A percentile compares a stretch with the other conserved stretches of the same genome.
Evolutionary conservation across 169 alveolate species (phyloP).

Genomic region (Eimeria praecox): DNA sequence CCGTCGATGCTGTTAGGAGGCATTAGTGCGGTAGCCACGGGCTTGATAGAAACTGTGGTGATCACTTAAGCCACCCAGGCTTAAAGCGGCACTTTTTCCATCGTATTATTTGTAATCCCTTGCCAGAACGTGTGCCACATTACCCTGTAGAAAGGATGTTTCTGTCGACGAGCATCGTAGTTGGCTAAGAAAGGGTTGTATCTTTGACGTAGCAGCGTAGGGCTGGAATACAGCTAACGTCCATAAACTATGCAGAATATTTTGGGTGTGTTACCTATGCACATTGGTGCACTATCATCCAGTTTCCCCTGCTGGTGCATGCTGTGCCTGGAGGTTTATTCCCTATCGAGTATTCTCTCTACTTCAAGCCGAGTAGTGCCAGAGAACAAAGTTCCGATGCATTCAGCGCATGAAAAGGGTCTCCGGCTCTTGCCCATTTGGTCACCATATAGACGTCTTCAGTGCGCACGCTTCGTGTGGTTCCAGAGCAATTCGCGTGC

Average conservation of each 20-base stretch:
- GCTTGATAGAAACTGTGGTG: slow-evolving; percentile 17
- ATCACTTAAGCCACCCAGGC: not conserved
- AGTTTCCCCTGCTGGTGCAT: not conserved
- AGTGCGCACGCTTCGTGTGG: not conserved
- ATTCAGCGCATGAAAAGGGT: not conserved
- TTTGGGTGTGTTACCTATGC: not conserved
- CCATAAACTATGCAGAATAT: not conserved
- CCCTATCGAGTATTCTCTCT: not conserved
- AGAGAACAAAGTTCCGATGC: not conserved
- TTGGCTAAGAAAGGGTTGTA: not conserved
- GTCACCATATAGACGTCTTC: not conserved
- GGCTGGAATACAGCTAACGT: not conserved
- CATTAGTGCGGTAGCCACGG: slow-evolving; percentile 42
- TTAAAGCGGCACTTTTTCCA: not conserved
- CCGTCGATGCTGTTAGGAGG: slow-evolving; percentile 70
- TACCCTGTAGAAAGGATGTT: not conserved
- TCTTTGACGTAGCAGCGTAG: not conserved
- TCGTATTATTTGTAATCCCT: not conserved
- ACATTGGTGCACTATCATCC: not conserved
- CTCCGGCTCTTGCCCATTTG: not conserved
- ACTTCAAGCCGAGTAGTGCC: not conserved
- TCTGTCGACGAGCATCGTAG: not conserved
- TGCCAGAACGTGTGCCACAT: not conserved
- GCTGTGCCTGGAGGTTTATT: not conserved
- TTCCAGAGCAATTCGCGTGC: not conserved